Evolutionary conservation across 2,329 filamentous ascomycete genomes (phyloP).

Genomic region (Dothideomycetes sp.): DNA sequence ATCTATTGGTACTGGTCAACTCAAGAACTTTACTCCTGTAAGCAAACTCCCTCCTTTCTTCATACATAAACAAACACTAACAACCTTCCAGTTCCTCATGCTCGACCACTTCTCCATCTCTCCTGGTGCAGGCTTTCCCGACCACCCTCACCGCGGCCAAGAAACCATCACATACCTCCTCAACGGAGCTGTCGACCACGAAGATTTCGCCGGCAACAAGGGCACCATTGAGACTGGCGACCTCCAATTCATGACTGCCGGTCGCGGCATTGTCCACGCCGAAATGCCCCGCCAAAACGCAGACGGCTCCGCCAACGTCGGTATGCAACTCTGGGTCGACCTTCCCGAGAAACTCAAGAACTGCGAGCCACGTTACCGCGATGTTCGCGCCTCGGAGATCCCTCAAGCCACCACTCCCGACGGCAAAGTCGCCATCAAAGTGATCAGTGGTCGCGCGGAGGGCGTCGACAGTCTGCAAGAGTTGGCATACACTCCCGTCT

Average conservation of each 20-base stretch:
- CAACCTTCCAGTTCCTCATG: too few species aligned
- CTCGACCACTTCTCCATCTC: constrained; percentile 82
- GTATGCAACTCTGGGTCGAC: constrained; percentile 94
- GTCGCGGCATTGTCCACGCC: constrained; percentile 81
- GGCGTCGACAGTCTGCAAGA: constrained; percentile 82
- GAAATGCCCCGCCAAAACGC: constrained; percentile 81
- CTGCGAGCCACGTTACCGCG: constrained; percentile 87
- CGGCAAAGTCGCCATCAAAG: constrained; percentile 68
- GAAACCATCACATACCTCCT: constrained; percentile 87
- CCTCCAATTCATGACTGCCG: constrained; percentile 96
- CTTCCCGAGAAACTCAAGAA: constrained; percentile 69
- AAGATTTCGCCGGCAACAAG: constrained; percentile 78
- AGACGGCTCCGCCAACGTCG: constrained; percentile 68
- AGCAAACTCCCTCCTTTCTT: constrained; percentile 5
- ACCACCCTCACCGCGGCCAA: constrained; percentile 74
- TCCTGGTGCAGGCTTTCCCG: constrained; percentile 77
- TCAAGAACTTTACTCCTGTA: constrained; percentile 84
- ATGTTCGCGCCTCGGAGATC: constrained; percentile 69
- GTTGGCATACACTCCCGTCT: constrained; percentile 93
- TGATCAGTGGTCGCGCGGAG: constrained; percentile 77
- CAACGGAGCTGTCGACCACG: constrained; percentile 76
- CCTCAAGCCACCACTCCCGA: constrained; percentile 61
- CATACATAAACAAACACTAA: too few species aligned
- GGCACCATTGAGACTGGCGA: constrained; percentile 83
- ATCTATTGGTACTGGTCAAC: constrained; percentile 71